Evolutionary conservation across 2,329 filamentous ascomycete genomes (phyloP), one percentile per base, ranked within the genome.

Genomic region (Neopestalotiopsis sp.): DNA sequence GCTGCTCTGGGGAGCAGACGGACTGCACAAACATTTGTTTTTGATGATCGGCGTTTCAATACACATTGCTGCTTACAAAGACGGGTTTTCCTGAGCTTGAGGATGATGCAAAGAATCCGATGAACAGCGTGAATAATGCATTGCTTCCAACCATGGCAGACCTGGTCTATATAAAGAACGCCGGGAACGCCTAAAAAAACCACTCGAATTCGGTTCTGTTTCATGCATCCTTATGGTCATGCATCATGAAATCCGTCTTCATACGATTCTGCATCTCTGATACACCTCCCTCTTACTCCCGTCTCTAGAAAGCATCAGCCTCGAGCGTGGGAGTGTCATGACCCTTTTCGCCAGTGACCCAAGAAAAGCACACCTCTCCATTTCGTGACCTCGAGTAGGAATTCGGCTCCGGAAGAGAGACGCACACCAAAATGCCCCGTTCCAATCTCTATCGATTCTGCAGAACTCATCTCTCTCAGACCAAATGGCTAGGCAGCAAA

Each of bases 401-500:
- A 38, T 38, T 10, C 34, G 34, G 3, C 34, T 10, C 34, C 1
- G 10, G 34, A 10, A 38, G 34, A 10, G 10, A 38, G 10, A 38
- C 34, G 10, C 34, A 10, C 5, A 6, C 56, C 24, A 28, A 59
- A 28, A 5, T 59, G 20, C 57, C 13, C 45, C n/a, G 14, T n/a
- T 24, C 7, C 45, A 17, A 4, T 20, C 1, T 10, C 45, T n/a
- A 13, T n/a, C 1, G 20, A 53, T n/a, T n/a, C n/a, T 14, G n/a
- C 45, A 24, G n/a, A n/a, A 7, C 45, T 14, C 4, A 3, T 28
- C 42, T 49, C n/a, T 17, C 40, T 81, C 79, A 90, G 61, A 95
- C 96, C 81, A 99, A 83, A 84, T 99, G 96, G 76, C 92, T 96
- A 13, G 96, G 96, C 74, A 99, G 83, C 78, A 99, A 83, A 77